Evolutionary conservation across 768 basidiomycete species (phyloP), one percentile per base, ranked within the genome.

Genomic region (Sistotremastrum suecicum): DNA sequence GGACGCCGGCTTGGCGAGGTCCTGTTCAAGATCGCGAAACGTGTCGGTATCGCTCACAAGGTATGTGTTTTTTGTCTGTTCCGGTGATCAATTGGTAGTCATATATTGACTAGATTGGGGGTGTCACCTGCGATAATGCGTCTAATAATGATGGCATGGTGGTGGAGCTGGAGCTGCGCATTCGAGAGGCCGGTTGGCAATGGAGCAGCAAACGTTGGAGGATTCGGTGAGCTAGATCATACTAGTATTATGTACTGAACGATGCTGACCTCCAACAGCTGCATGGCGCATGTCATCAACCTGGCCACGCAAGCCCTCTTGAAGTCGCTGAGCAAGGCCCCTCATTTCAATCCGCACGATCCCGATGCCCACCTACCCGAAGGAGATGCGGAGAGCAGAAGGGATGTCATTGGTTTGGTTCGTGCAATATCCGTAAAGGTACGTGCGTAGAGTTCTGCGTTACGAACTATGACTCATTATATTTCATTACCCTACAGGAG

Each of bases 271-370:
- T 7, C n/a, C 43, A 33, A 11, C n/a, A 65, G 63, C 9, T 66
- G 55, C 44, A 48, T 58, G 34, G 56, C 56, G n/a, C 63, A 63
- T 46, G 48, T 62, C 8, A 53, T 65, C 43, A 63, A 66, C 47
- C 54, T 66, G 12, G 57, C 57, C 1, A 65, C 58, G 3, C 61
- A 63, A 42, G 58, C 57, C 1, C 35, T 63, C 6, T 45, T 64
- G 20, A 50, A 47, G 4, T 56, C 54, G 1, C 53, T 61, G 39
- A 61, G 57, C 42, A 58, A 51, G 43, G 34, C 54, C 5, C 51
- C 52, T 28, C 53, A 57, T 48, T 61, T 51, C 45, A 43, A 56
- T 42, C 51, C 61, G 0, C 40, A 54, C 31, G 34, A 45, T 3
- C 50, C 53, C 3, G 54, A 58, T 29, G 48, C 29, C 11, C 43